Evolutionary conservation across 2,329 filamentous ascomycete species (phyloP).

Genomic region (Aspergillus unguis): DNA sequence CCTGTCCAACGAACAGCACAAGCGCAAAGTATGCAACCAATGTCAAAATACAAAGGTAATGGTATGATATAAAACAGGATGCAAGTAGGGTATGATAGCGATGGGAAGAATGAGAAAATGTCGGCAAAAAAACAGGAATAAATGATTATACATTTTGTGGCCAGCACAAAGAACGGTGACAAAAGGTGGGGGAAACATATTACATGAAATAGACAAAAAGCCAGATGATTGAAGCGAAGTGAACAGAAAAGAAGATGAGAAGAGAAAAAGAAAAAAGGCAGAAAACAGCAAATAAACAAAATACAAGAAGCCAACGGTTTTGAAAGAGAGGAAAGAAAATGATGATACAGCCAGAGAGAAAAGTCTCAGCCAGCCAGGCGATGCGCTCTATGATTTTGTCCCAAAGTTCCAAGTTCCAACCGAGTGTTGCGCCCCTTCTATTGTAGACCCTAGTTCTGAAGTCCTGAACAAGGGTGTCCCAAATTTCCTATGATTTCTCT

Average conservation of each 20-base stretch:
- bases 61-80: constrained; percentile 25
- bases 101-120: constrained; percentile 21
- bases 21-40: constrained; percentile 19
- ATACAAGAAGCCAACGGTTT: constrained; percentile 1
- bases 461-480: constrained; percentile 2
- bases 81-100: constrained; percentile 34
- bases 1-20: constrained; percentile 14
- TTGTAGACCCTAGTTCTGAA: not conserved
- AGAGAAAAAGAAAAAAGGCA: constrained; percentile 2
- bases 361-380: constrained; percentile 12
- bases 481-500: constrained; percentile 1
- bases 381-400: constrained; percentile 23
- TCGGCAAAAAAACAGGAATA: no score
- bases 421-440: constrained; percentile 13
- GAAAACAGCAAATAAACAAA: not conserved
- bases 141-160: constrained; percentile 36
- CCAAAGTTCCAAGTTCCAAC: constrained; percentile 3
- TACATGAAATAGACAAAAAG: constrained; percentile 30
- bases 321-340: constrained; percentile 10
- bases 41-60: constrained; percentile 15
- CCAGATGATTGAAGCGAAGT: constrained; percentile 27
- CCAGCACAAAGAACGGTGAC: constrained; percentile 35
- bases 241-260: constrained; percentile 12
- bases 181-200: constrained; percentile 25
- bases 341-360: constrained; percentile 21